Conservation (phyloP, 495 filamentous ascomycete species). For the Astrothelium subdiscretum region DNA sequence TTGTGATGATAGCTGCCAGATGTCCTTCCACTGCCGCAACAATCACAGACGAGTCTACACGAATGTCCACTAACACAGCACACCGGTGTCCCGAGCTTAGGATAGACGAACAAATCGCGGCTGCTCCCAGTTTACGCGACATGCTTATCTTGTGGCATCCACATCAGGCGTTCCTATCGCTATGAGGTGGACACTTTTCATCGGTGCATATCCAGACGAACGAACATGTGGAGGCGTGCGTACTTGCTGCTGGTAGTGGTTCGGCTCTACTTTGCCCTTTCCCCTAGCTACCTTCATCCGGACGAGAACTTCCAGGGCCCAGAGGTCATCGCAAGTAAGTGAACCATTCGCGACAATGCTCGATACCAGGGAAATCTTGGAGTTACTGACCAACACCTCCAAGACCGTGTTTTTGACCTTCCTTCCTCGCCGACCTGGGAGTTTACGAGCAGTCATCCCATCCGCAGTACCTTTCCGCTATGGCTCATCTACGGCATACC, state of each 20-base stretch:
- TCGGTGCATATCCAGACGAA: too few relatives aligned
- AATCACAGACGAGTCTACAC: too few relatives aligned
- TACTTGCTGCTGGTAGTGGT: slow-evolving; percentile 77
- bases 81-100: too few relatives aligned
- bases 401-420: slow-evolving; percentile 82
- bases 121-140: too few relatives aligned
- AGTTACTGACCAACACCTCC: not conserved
- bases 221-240: slow-evolving; percentile 75
- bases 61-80: too few relatives aligned
- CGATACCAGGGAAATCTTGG: slow-evolving; percentile 7
- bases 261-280: slow-evolving; percentile 86
- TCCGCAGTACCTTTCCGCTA: slow-evolving; percentile 91
- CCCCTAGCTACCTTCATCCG: slow-evolving; percentile 91
- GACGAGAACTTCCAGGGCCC: slow-evolving; percentile 98
- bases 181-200: too few relatives aligned
- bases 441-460: slow-evolving; percentile 72
- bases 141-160: too few relatives aligned
- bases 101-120: too few relatives aligned
- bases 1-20: too few relatives aligned
- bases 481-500: slow-evolving; percentile 88
- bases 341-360: not conserved
- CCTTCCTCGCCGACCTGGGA: slow-evolving; percentile 86
- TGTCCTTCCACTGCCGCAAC: too few relatives aligned
- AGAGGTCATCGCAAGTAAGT: slow-evolving; percentile 89
- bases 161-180: too few relatives aligned